Conservation (phyloP, 2,329 filamentous ascomycete species). For the Aspergillus intermedius region DNA sequence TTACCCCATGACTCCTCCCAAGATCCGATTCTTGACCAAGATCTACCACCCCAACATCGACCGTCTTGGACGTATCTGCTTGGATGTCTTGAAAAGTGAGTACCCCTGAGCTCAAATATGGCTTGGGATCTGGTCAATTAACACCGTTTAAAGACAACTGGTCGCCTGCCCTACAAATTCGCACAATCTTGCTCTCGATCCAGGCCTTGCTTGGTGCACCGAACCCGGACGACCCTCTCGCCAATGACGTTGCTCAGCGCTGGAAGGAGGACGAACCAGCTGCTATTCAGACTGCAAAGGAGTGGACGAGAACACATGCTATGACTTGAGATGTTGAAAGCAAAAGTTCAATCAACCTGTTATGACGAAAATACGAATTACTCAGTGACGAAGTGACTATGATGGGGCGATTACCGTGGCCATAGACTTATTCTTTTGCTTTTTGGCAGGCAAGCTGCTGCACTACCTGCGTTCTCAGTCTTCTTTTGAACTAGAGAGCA, state of each 20-base stretch:
- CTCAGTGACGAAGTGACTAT: slow-evolving; percentile 26
- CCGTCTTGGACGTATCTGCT: slow-evolving; percentile 90
- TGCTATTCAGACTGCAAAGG: slow-evolving; percentile 83
- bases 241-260: slow-evolving; percentile 92
- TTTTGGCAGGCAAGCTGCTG: background rate
- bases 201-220: slow-evolving; percentile 92
- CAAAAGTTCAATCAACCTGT: slow-evolving; percentile 4
- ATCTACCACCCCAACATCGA: slow-evolving; percentile 99
- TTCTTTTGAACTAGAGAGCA: background rate
- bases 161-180: slow-evolving; percentile 95
- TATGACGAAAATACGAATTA: slow-evolving; percentile 11
- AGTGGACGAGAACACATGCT: slow-evolving; percentile 86
- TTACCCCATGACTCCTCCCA: slow-evolving; percentile 98
- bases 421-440: slow-evolving; percentile 10
- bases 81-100: slow-evolving; percentile 94
- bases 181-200: slow-evolving; percentile 97
- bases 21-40: slow-evolving; percentile 97
- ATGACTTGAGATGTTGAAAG: slow-evolving; percentile 36
- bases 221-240: slow-evolving; percentile 96
- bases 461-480: background rate
- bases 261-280: slow-evolving; percentile 96
- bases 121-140: slow-evolving; percentile 5
- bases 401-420: slow-evolving; percentile 17
- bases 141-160: slow-evolving; percentile 68
- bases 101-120: background rate